phyloP scores from a whole-genome alignment of 2,329 filamentous ascomycete species.

The Emergomyces africanus region DNA sequence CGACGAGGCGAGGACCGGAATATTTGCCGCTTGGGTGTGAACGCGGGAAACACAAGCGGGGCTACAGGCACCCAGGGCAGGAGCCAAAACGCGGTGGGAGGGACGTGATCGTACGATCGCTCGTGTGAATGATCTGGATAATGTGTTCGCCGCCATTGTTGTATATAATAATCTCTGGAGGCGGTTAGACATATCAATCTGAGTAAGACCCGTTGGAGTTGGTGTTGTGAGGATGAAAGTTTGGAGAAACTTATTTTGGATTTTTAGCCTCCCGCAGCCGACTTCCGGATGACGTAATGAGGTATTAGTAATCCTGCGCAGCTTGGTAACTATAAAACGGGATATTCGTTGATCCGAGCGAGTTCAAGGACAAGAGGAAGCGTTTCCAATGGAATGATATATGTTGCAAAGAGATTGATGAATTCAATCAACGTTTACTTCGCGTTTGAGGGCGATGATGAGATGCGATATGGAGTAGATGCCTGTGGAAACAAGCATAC shows the following conservation, averaged over 20 bases:
- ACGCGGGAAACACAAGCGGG: conserved; percentile 22
- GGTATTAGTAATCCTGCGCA: background rate
- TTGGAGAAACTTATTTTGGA: background rate
- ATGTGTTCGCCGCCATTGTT: background rate
- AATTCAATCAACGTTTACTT: background rate
- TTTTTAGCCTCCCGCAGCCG: background rate
- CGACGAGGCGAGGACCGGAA: conserved; percentile 37
- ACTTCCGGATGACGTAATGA: background rate
- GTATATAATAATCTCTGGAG: background rate
- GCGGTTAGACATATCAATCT: background rate
- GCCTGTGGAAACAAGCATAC: too few relatives aligned
- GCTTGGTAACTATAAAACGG: too few relatives aligned
- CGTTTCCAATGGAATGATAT: background rate
- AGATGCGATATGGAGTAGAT: background rate
- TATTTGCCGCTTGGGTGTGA: conserved; percentile 29
- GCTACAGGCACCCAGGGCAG: background rate
- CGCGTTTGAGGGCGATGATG: background rate
- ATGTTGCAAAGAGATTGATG: background rate
- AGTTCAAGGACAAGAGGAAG: too few relatives aligned
- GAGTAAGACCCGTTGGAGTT: background rate
- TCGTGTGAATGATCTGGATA: background rate
- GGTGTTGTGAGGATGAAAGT: background rate
- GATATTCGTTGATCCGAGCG: too few relatives aligned
- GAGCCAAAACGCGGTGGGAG: background rate
- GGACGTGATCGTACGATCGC: conserved; percentile 1